These are phyloP conservation scores for Podospora didyma DNA, from an alignment of 495 filamentous ascomycete species.

Conservation along the genomic window DNA sequence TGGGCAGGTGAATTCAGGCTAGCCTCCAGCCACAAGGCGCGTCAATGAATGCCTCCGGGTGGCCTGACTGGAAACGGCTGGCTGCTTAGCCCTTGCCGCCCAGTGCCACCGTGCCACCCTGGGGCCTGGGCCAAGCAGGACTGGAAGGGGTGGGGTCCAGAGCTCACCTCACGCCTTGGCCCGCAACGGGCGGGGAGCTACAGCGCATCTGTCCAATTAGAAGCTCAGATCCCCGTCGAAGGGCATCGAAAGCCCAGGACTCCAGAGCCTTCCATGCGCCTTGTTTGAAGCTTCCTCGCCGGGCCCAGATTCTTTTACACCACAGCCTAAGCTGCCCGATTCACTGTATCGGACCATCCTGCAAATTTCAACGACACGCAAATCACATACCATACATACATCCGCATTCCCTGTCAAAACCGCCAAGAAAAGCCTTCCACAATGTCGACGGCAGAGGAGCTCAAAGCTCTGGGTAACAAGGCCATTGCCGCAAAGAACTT, in stretches of 20 bases:
- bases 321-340: neutral
- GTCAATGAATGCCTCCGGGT: too few species aligned
- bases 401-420: neutral
- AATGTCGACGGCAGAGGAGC: constrained; percentile 54
- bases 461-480: constrained; percentile 97
- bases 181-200: constrained; percentile 20
- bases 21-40: too few species aligned
- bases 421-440: neutral
- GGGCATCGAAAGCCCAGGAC: constrained; percentile 32
- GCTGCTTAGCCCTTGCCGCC: too few species aligned
- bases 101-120: too few species aligned
- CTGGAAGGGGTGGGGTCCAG: neutral
- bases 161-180: neutral
- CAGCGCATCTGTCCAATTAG: constrained; percentile 15
- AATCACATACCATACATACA: neutral
- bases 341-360: neutral
- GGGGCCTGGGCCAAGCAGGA: neutral
- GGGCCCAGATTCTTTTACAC: constrained; percentile 12
- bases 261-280: constrained; percentile 30
- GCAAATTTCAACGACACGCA: constrained; percentile 1
- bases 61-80: too few species aligned
- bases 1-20: too few species aligned
- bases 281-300: constrained; percentile 1
- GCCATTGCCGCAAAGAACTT: constrained; percentile 97
- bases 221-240: constrained; percentile 24